phyloP scores from a whole-genome alignment of 371 early-diverging fungal species.

The Vittaforma corneae region DNA sequence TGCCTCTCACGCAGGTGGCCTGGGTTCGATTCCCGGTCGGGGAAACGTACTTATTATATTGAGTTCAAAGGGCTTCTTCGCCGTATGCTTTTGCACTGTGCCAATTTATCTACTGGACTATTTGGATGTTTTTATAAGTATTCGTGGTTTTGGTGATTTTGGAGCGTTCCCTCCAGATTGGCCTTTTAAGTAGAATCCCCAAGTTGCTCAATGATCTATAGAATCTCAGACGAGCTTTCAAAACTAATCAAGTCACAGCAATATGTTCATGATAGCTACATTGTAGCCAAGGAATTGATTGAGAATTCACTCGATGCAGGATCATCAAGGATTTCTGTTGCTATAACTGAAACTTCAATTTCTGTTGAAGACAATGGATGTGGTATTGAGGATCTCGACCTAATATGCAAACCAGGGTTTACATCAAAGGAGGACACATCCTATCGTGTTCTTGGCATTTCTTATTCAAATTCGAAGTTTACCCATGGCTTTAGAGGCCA shows the following conservation, averaged over 20 bases:
- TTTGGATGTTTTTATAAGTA: no score
- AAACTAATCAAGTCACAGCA: slow-evolving; percentile 38
- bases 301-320: slow-evolving; percentile 90
- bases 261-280: slow-evolving; percentile 21
- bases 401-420: slow-evolving; percentile 21
- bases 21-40: no score
- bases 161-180: slow-evolving; percentile 54
- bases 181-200: neutral
- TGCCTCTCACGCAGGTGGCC: slow-evolving; percentile 57
- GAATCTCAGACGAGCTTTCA: slow-evolving; percentile 10
- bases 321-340: slow-evolving; percentile 69
- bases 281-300: slow-evolving; percentile 73
- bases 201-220: slow-evolving; percentile 24
- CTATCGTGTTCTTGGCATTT: slow-evolving; percentile 29
- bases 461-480: slow-evolving; percentile 5
- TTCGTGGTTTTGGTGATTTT: no score
- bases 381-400: slow-evolving; percentile 32
- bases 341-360: slow-evolving; percentile 43
- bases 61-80: no score
- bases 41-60: no score
- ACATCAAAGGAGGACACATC: slow-evolving; percentile 42
- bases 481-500: slow-evolving; percentile 57
- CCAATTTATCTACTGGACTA: no score
- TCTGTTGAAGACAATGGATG: slow-evolving; percentile 54
- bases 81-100: no score